Base-by-base conservation (phyloP, 371 early-diverging fungal species). In the Amoeboaphelidium protococcarum region DNA sequence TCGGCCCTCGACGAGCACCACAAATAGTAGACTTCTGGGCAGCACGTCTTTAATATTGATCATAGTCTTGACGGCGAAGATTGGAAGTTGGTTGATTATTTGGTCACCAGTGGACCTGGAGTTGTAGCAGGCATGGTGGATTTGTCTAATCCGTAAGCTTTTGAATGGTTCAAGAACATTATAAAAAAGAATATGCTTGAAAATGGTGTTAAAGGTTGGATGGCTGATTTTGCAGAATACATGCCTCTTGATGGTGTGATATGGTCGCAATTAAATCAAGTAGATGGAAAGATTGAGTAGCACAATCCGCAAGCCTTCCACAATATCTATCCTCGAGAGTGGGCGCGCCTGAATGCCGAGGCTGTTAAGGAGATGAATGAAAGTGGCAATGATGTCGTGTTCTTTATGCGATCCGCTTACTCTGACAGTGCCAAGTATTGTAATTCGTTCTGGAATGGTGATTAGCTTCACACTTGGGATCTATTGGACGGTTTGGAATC, bases 181-280 rank as follows among this genome's bases (percentile, higher is more conserved):
- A 46, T 46, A 22, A 43, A 37, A 21, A 45, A 46, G 6, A 23
- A 46, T 13, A 46, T 46, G 47, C 40, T 46, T 21, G 44, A 4
- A 21, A 10, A 23, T 37, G 47, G 47, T 10, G 47, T 46, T 21
- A 12, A 6, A 22, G 47, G 47, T 25, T 23, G 47, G 40, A 46
- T 46, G 47, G 24, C 44, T 12, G 47, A 46, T 46, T 46, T 46
- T 25, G 47, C 42, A n/a, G 47, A 46, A 25, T 46, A 46, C 40
- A 16, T 46, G 4, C 47, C 47, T 12, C 13, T 43, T 45, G 47
- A 46, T 41, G 37, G 37, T 10, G 37, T 31, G 16, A 6, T 31
- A 16, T 31, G 16, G 6, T 16, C 37, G 37, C 37, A 31, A 31
- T 16, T 6, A 31, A 16, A 31, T 10, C 6, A 6, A 31, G 37